Base-by-base conservation (phyloP, 202 grass and related monocot genomes). In the Setaria italica region DNA sequence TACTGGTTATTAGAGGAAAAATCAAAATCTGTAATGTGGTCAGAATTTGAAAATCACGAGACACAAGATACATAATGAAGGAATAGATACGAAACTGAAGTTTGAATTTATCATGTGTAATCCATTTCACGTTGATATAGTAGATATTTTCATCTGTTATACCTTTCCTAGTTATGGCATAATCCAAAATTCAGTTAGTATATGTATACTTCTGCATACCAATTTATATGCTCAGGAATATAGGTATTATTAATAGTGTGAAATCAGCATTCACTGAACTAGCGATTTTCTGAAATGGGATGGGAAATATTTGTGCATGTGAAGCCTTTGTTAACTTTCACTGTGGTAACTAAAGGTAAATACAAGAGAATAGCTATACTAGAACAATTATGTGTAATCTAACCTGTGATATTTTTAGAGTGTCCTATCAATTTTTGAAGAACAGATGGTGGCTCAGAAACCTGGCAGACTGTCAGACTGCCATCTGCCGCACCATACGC, bases 1-100 rank as follows among this genome's bases (percentile, higher is more conserved):
- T 99, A 99, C 90, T 99, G 97, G 83, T 99, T 99, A 84, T 99
- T 99, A 78, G 93, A 99, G 92, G 97, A 96, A 99, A 99, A 99
- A 96, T 99, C 97, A 99, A 99, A 99, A 99, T 96, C 97, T 99
- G 97, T 94, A 95, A 87, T 90, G 76, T 62, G 64, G 92, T 95
- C 80, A 99, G 90, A 85, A 91, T 78, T 74, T 87, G 60, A 78
- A 77, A 90, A n/a, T 7, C 49, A 55, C 9, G 5, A 21, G 72
- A 56, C 33, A 75, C 32, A 75, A 63, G 14, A 71, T 70, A 55
- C 80, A 51, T 12, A 70, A 45, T 11, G 54, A 76, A 85, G 29
- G 25, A 59, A 85, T 45, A 81, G 3, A 75, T 79, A 83, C 17
- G 25, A 79, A 90, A 75, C 5, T 57, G 32, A 59, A 84, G 8